Percentiles rank a stretch among this genome's conserved stretches.
phyloP scores from a whole-genome alignment of 129 eudicot species.

The Saussurea involucrata region DNA sequence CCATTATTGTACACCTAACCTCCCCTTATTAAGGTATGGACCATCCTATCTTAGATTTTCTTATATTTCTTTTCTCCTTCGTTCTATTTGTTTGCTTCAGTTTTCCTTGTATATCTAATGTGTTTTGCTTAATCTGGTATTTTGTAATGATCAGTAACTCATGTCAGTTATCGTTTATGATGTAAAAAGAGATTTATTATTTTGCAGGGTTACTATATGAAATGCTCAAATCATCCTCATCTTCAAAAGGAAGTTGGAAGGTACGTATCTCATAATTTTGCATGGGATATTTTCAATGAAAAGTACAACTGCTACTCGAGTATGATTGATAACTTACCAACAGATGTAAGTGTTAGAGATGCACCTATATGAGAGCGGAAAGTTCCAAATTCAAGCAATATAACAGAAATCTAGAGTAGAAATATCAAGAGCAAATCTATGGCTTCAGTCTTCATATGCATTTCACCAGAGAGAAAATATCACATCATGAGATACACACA shows the following conservation, averaged over 20 bases:
- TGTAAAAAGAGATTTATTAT: slow-evolving; percentile 4
- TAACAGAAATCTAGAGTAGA: too few species aligned
- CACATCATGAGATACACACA: too few species aligned
- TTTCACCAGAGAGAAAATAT: too few species aligned
- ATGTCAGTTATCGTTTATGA: slow-evolving; percentile 7
- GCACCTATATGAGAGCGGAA: not conserved
- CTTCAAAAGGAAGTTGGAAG: slow-evolving; percentile 73
- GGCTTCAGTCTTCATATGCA: too few species aligned
- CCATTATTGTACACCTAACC: not conserved
- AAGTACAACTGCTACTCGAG: slow-evolving; percentile 3
- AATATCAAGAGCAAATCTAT: too few species aligned
- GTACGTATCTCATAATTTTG: slow-evolving; percentile 33
- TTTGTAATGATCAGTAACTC: not conserved
- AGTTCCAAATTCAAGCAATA: too few species aligned
- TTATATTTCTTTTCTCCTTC: not conserved
- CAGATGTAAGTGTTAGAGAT: not conserved
- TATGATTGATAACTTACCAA: not conserved
- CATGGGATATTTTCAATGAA: not conserved
- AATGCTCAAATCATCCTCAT: slow-evolving; percentile 69
- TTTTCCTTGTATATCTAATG: slow-evolving; percentile 15
- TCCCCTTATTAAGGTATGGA: not conserved
- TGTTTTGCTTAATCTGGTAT: not conserved
- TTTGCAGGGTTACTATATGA: slow-evolving; percentile 74
- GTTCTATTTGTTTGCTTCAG: not conserved
- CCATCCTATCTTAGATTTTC: not conserved